phyloP scores from a whole-genome alignment of 1,139 yeast species.

The Hyphopichia fennica region DNA sequence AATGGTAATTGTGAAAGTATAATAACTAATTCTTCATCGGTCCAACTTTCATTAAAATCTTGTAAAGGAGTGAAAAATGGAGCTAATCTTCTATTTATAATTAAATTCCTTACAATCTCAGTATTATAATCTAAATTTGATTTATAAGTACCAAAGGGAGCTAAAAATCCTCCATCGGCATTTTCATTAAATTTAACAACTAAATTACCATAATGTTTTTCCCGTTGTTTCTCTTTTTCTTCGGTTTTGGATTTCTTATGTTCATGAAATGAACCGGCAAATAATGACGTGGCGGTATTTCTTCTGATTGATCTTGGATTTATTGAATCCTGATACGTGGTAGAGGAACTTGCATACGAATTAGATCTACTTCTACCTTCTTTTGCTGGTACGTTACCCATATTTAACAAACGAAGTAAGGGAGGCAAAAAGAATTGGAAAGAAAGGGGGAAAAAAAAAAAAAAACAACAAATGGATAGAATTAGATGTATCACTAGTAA shows the following conservation, averaged over 20 bases:
- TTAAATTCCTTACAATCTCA: slow-evolving; percentile 65
- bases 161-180: slow-evolving; percentile 79
- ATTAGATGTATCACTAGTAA: no score
- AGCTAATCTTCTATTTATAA: slow-evolving; percentile 63
- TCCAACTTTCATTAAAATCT: slow-evolving; percentile 76
- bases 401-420: no score
- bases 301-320: slow-evolving; percentile 13
- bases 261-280: slow-evolving; percentile 15
- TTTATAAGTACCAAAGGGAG: slow-evolving; percentile 86
- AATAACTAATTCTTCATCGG: slow-evolving; percentile 64
- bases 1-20: slow-evolving; percentile 55
- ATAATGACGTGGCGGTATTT: slow-evolving; percentile 17
- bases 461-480: no score
- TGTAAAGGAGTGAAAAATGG: slow-evolving; percentile 91
- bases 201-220: slow-evolving; percentile 54
- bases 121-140: slow-evolving; percentile 74
- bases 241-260: slow-evolving; percentile 29
- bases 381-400: slow-evolving; percentile 66
- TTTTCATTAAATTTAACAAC: slow-evolving; percentile 58
- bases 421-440: no score
- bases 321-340: slow-evolving; percentile 7
- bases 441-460: no score
- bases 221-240: slow-evolving; percentile 54
- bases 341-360: slow-evolving; percentile 12
- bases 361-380: slow-evolving; percentile 39